Base-by-base conservation (phyloP, 2,329 filamentous ascomycete genomes). In the Fusarium albidum region DNA sequence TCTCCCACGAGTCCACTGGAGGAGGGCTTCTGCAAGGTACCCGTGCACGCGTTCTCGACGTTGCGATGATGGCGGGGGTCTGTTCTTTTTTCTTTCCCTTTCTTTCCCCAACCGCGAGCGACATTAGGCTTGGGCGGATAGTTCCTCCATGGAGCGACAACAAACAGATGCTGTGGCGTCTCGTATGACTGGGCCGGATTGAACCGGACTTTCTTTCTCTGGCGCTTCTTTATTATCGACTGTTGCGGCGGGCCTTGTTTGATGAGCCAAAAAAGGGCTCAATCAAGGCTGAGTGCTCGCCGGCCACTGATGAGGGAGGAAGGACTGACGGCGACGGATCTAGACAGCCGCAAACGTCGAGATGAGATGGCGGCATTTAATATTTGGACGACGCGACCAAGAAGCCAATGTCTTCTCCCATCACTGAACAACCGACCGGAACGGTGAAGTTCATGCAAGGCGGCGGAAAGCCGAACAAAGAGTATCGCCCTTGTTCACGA, bases 11-110 rank as follows among this genome's bases (percentile, higher is more conserved):
- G n/a, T n/a, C 47, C 29, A 62, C 58, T 63, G 59, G 55, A 39
- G 43, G 56, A 26, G n/a, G 45, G 59, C 47, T 62, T 39, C 59
- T 62, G 59, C 55, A 63, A 62, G 59, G 59, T 63, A 62, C 59
- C 59, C 59, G 48, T 45, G 15, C 27, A 17, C 33, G 47, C 49
- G 51, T 56, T 59, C 55, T 56, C 25, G 48, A 63, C 46, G 55
- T 38, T 18, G 42, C 43, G 46, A 28, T 56, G 40, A 56, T 53
- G 58, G n/a, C n/a, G n/a, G n/a, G n/a, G 46, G 46, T 43, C 27
- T 14, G 13, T 41, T 18, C 38, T 41, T 38, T 31, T 56, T 27
- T 10, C 12, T 13, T 37, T 13, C n/a, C n/a, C 38, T 41, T 38
- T 31, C 52, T 27, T 10, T 14, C 9, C 28, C 9, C 31, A 47